These are phyloP conservation scores for Austroboletus rostrupii DNA, from an alignment of 1,284 basidiomycete species.

Conservation along the genomic window DNA sequence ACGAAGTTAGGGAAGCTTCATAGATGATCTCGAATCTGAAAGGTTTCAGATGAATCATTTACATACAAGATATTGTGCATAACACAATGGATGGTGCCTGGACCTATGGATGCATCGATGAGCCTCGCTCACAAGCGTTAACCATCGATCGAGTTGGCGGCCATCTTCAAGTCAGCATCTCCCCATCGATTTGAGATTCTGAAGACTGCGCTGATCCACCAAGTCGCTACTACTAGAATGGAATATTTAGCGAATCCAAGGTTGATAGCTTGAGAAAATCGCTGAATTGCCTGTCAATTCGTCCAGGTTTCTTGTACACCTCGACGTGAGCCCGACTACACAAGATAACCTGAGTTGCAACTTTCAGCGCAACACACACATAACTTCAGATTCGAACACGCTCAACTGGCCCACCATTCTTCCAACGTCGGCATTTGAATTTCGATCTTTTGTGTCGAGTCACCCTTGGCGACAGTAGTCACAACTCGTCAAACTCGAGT, in stretches of 20 bases:
- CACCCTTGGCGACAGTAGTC: constrained; percentile 87
- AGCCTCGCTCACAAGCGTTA: constrained; percentile 82
- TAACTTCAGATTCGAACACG: constrained; percentile 92
- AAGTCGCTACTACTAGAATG: constrained; percentile 72
- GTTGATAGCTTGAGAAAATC: constrained; percentile 3
- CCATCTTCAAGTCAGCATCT: constrained; percentile 91
- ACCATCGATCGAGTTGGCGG: constrained; percentile 88
- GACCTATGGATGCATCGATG: too few relatives aligned
- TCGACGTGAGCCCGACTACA: constrained; percentile 91
- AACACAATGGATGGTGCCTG: too few relatives aligned
- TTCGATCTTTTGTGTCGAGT: constrained; percentile 85
- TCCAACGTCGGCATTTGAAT: constrained; percentile 80
- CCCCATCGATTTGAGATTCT: constrained; percentile 96
- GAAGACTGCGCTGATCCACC: constrained; percentile 94
- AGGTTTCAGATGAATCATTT: too few relatives aligned
- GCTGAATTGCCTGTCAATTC: constrained; percentile 79
- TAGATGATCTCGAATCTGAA: too few relatives aligned
- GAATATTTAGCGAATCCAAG: constrained; percentile 24
- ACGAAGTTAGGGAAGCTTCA: too few relatives aligned
- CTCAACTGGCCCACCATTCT: constrained; percentile 86
- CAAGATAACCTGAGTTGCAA: constrained; percentile 88
- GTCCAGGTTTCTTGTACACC: constrained; percentile 95
- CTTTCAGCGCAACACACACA: constrained; percentile 88
- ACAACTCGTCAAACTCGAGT: constrained; percentile 91
- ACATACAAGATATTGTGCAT: too few relatives aligned